A percentile compares a stretch with the other conserved stretches of the same genome.
Conservation (phyloP, 306 rosid species). For the Prunus dulcis region DNA sequence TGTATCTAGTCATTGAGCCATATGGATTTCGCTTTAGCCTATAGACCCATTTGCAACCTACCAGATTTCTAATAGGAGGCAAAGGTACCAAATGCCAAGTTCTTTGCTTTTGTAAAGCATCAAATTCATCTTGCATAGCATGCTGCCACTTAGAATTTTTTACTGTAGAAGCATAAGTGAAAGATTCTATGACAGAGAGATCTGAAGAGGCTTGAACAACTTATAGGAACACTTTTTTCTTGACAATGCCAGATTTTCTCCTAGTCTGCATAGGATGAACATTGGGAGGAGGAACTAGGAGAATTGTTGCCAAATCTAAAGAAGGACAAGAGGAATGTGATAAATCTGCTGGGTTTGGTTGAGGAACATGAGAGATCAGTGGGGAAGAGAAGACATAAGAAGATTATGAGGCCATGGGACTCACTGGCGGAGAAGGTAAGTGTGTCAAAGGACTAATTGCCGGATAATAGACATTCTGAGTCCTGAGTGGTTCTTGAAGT, state of each 20-base stretch:
- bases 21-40: background rate
- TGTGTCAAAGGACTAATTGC: no score
- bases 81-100: background rate
- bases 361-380: no score
- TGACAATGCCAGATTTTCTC: background rate
- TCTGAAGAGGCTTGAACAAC: background rate
- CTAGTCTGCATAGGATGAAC: background rate
- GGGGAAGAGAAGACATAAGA: no score
- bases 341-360: no score
- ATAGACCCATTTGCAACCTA: background rate
- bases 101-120: background rate
- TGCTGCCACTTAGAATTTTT: background rate
- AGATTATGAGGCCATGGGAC: no score
- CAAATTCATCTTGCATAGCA: background rate
- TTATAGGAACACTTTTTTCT: background rate
- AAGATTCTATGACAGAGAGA: background rate
- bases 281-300: background rate
- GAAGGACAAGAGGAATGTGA: no score
- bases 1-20: background rate
- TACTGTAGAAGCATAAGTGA: background rate
- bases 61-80: background rate
- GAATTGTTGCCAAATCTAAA: background rate
- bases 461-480: no score
- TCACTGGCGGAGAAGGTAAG: no score
- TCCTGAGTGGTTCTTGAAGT: background rate